phyloP scores from a whole-genome alignment of 140 eudicot species.

The Senecio squalidus region DNA sequence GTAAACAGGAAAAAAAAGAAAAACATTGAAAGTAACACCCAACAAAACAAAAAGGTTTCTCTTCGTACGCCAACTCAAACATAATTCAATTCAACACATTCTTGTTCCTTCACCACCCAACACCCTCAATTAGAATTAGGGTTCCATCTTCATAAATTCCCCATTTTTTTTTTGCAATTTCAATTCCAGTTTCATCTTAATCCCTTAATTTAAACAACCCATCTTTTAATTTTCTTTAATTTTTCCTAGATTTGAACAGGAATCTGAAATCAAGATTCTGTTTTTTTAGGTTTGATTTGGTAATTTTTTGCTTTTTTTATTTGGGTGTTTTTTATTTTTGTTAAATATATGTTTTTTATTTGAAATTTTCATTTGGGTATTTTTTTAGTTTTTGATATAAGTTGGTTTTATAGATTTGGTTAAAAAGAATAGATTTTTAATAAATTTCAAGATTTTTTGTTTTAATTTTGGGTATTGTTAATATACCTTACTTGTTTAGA shows the following conservation, averaged over 20 bases:
- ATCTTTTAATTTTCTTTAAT: neutral
- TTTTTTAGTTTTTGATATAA: no score
- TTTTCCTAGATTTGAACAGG: conserved; percentile 16
- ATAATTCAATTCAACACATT: conserved; percentile 25
- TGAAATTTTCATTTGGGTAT: conserved; percentile 9
- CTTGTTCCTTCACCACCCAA: conserved; percentile 63
- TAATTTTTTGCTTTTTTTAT: no score
- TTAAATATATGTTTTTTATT: no score
- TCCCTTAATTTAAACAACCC: neutral
- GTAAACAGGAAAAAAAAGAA: conserved; percentile 16
- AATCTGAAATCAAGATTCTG: conserved; percentile 6
- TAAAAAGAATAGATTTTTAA: no score
- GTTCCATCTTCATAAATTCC: conserved; percentile 17
- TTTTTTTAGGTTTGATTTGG: no score
- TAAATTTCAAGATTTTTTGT: no score
- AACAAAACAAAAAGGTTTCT: no score
- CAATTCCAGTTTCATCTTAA: conserved; percentile 16
- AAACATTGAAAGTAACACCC: conserved; percentile 42
- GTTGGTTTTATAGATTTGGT: no score
- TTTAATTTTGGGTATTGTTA: no score
- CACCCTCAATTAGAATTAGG: conserved; percentile 43
- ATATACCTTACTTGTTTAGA: conserved; percentile 12
- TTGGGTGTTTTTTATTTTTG: no score
- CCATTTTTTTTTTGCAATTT: neutral
- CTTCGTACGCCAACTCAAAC: neutral